Evolutionary conservation across 768 basidiomycete genomes (phyloP).

Genomic region (Coprinopsis cinerea): DNA sequence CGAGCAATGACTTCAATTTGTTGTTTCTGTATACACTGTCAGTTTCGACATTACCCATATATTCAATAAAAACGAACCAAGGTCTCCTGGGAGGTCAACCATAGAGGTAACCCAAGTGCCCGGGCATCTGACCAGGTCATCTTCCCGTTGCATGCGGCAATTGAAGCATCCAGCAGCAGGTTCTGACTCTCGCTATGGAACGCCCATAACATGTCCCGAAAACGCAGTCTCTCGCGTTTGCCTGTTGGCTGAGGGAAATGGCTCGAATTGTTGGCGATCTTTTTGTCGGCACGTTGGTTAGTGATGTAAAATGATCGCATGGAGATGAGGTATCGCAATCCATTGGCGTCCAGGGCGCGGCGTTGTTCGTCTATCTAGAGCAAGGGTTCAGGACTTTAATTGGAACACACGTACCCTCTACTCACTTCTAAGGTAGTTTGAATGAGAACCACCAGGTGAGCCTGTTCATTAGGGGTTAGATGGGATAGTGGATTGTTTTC

Average conservation of each 20-base stretch:
- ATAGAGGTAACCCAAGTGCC: constrained; percentile 80
- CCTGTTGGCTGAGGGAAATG: constrained; percentile 43
- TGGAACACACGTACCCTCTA: too few species aligned
- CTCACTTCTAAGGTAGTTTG: constrained; percentile 81
- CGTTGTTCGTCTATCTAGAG: constrained; percentile 81
- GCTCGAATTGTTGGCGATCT: too few species aligned
- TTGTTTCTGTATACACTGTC: constrained; percentile 43
- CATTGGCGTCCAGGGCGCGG: constrained; percentile 87
- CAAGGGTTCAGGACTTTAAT: neutral
- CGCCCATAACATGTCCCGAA: constrained; percentile 96
- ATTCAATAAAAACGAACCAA: constrained; percentile 48
- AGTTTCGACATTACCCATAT: neutral
- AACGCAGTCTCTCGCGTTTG: constrained; percentile 73
- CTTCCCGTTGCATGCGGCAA: constrained; percentile 70
- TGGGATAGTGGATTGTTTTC: constrained; percentile 62
- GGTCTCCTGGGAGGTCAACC: constrained; percentile 74
- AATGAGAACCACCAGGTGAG: constrained; percentile 76
- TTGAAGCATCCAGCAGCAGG: constrained; percentile 65
- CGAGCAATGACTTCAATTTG: constrained; percentile 87
- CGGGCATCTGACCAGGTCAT: constrained; percentile 89
- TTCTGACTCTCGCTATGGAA: constrained; percentile 95
- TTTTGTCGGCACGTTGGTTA: constrained; percentile 53
- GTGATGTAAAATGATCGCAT: constrained; percentile 89
- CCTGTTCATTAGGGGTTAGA: constrained; percentile 74
- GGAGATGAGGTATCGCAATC: constrained; percentile 87